Evolutionary conservation across 139 green algal species (phyloP).

Genomic region (Asterochloris erici): DNA sequence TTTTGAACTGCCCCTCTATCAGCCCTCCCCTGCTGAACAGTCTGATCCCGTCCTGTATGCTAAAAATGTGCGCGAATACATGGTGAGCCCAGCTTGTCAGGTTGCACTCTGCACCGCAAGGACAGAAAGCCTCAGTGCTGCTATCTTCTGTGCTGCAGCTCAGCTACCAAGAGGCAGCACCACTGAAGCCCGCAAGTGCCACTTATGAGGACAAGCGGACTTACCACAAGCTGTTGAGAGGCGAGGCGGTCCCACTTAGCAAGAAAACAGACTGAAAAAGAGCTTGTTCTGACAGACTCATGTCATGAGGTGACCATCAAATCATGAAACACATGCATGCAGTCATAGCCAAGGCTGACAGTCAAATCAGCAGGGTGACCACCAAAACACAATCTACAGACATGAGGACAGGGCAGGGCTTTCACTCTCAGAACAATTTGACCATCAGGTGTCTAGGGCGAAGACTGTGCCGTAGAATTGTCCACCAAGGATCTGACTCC

Average conservation of each 20-base stretch:
- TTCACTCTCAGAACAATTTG: not conserved
- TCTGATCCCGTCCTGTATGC: constrained; percentile 67
- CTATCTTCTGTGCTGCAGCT: not conserved
- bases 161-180: not conserved
- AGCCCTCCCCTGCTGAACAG: constrained; percentile 56
- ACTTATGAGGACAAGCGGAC: constrained; percentile 53
- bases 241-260: not conserved
- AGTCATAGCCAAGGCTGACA: not conserved
- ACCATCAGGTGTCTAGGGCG: not conserved
- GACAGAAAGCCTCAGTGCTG: not conserved
- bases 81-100: constrained; percentile 35
- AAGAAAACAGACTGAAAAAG: not conserved
- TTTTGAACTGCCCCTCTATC: constrained; percentile 69
- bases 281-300: not conserved
- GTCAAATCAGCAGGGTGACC: not conserved
- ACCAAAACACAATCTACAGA: not conserved
- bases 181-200: constrained; percentile 21
- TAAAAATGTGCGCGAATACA: constrained; percentile 63
- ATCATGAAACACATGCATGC: not conserved
- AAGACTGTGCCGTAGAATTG: not conserved
- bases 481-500: not conserved
- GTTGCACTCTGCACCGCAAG: constrained; percentile 10
- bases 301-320: not conserved
- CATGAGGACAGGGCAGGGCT: not conserved
- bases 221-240: constrained; percentile 30